Base-by-base conservation (phyloP, 129 eudicot species). In the Rutidosis leptorrhynchoides region DNA sequence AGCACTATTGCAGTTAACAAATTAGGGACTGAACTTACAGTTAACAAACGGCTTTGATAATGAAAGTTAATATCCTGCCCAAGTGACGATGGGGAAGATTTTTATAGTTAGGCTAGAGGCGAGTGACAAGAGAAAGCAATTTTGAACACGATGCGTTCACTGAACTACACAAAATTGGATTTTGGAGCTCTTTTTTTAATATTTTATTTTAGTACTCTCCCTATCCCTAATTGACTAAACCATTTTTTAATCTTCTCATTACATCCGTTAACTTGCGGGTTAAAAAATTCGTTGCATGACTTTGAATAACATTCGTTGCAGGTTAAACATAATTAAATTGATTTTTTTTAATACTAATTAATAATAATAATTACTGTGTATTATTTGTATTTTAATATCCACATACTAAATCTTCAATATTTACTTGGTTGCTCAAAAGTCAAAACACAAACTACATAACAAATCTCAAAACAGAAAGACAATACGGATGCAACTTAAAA, bases 1-100 rank as follows among this genome's bases (percentile, higher is more conserved):
- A 6, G 88, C 80, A 5, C 80, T 80, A 20, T 80, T 81, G 17
- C 70, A 30, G 19, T 60, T 32, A 51, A 62, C 62, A 61, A 62
- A 27, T 73, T 17, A 30, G 20, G 77, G 64, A 23, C 17, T 21
- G 25, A 73, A 73, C 57, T 73, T 72, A 72, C 77, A 37, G 6
- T 11, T 17, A 33, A 49, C 5, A 11, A 29, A 14, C 23, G 48
- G 21, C n/a, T n/a, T 58, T 26, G 66, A 69, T 69, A 61, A 23
- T 33, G 14, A 63, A 21, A 35, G 11, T 33, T 37, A n/a, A n/a
- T n/a, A n/a, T 17, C 64, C 64, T 26, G 64, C 43, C 7, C 52
- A 23, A 62, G 46, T 40, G 12, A 40, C 46, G 46, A 40, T 12
- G 46, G 46, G 46, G 46, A 11, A 40, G n/a, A 40, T 40, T 40